Percentiles rank a stretch among this genome's conserved stretches.
phyloP scores from a whole-genome alignment of 176 grass and related monocot genomes.

The Eremochloa ophiuroides region DNA sequence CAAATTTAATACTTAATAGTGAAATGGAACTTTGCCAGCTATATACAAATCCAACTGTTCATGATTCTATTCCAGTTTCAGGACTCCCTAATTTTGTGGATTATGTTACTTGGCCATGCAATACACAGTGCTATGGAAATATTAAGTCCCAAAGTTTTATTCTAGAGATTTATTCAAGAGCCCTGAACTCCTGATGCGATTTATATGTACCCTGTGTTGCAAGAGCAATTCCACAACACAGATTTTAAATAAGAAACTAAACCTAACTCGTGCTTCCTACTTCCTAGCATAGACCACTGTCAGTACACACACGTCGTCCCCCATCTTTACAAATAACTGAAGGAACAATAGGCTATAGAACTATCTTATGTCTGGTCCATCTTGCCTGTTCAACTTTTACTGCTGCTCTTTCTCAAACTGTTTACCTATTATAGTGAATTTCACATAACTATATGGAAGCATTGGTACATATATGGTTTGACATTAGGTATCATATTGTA shows the following conservation, averaged over 20 bases:
- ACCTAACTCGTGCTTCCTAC: background rate
- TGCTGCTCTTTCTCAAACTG: background rate
- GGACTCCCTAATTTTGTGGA: background rate
- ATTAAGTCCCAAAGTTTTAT: conserved; percentile 7
- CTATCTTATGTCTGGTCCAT: background rate
- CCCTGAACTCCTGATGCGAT: conserved; percentile 3
- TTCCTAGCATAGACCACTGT: background rate
- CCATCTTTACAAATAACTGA: background rate
- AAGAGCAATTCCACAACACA: background rate
- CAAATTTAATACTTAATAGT: conserved; percentile 6
- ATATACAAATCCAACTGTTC: background rate
- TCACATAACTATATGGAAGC: conserved; percentile 14
- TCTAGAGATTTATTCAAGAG: conserved; percentile 5
- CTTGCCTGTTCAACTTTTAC: background rate
- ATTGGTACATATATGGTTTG: background rate
- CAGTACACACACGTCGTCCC: background rate
- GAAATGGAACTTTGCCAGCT: background rate
- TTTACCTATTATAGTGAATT: background rate
- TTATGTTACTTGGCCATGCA: background rate
- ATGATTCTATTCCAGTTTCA: background rate
- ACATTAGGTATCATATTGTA: background rate
- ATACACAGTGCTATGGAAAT: background rate
- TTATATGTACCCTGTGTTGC: conserved; percentile 7
- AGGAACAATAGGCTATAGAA: background rate
- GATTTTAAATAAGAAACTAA: background rate